A percentile compares a stretch with the other conserved stretches of the same genome.
phyloP scores from a whole-genome alignment of 108 stramenopile species.

The Skeletonema grethae region DNA sequence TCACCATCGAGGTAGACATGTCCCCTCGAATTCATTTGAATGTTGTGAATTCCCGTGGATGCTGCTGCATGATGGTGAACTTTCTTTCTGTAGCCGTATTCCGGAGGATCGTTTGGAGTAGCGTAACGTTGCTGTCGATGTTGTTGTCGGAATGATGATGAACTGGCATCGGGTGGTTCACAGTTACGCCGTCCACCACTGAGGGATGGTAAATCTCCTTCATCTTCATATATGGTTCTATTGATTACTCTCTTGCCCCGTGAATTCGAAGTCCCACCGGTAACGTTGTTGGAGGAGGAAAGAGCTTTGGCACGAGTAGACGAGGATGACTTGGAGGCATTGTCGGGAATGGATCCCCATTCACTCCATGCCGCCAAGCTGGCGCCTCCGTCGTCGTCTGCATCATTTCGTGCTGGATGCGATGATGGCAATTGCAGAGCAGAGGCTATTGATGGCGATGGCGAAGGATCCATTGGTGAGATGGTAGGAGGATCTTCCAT shows the following conservation, averaged over 20 bases:
- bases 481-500: not conserved
- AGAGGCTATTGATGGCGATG: not conserved
- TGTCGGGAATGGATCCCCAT: not conserved
- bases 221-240: not conserved
- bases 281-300: not conserved
- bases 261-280: not conserved
- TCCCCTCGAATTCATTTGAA: not conserved
- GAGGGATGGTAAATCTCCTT: not conserved
- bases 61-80: not conserved
- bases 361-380: not conserved
- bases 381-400: not conserved
- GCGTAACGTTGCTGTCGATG: not conserved
- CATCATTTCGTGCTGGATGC: not conserved
- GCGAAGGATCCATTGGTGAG: not conserved
- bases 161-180: slow-evolving; percentile 2
- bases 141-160: not conserved
- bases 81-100: not conserved
- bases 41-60: not conserved
- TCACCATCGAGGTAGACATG: slow-evolving; percentile 4
- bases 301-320: not conserved
- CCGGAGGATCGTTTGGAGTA: not conserved
- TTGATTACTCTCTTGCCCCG: not conserved
- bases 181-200: slow-evolving; percentile 4
- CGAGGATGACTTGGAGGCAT: slow-evolving; percentile 1
- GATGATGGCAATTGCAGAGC: not conserved